Evolutionary conservation across 306 rosid species (phyloP).

Genomic region (Quercus ilex): DNA sequence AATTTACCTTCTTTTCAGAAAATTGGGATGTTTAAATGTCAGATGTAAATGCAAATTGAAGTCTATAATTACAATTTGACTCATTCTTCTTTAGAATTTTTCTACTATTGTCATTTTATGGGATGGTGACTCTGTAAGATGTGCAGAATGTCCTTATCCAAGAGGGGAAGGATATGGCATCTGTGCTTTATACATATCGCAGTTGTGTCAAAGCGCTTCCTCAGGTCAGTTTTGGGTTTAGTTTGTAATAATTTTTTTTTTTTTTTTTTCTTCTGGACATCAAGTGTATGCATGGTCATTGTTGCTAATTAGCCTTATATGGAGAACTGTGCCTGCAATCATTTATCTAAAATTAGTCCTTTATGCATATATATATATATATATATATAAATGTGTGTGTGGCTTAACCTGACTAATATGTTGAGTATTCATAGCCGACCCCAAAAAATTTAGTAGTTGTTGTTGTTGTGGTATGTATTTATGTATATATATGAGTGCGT

Average conservation of each 20-base stretch:
- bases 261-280: background rate
- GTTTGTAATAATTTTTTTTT: background rate
- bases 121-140: conserved; percentile 13
- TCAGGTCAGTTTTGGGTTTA: conserved; percentile 58
- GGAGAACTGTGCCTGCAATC: background rate
- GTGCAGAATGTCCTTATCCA: conserved; percentile 74
- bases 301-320: background rate
- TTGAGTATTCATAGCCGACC: no score
- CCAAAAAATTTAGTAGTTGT: no score
- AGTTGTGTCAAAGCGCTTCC: conserved; percentile 99
- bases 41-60: background rate
- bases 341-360: background rate
- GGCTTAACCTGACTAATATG: no score
- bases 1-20: background rate
- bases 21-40: background rate
- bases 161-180: conserved; percentile 96
- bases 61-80: conserved; percentile 6
- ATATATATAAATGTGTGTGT: background rate
- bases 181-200: conserved; percentile 94
- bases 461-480: no score
- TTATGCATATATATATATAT: background rate
- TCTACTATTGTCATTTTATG: background rate
- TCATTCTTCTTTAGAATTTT: background rate
- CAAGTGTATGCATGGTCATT: background rate
- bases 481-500: no score